A percentile compares a stretch with the other conserved stretches of the same genome.
Conservation (phyloP, 345 rosid genomes). For the Tarenaya hassleriana region DNA sequence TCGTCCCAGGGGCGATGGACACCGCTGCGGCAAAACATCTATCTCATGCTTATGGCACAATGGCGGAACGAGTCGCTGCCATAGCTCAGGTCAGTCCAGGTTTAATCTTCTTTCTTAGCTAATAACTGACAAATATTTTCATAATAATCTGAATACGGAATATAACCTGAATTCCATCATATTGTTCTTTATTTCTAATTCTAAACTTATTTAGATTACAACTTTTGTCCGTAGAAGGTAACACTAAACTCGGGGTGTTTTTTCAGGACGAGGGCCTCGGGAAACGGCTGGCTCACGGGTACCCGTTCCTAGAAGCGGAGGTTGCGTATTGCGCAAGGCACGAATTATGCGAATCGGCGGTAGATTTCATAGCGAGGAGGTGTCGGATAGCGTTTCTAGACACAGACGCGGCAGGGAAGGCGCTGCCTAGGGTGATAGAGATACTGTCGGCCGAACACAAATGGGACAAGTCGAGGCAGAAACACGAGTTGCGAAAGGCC, state of each 20-base stretch:
- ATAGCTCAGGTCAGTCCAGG: constrained; percentile 72
- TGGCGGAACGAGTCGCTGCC: constrained; percentile 75
- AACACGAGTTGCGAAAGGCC: constrained; percentile 57
- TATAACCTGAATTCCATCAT: too few species aligned
- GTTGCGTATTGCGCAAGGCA: constrained; percentile 81
- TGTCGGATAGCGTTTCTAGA: constrained; percentile 91
- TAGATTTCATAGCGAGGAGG: constrained; percentile 93
- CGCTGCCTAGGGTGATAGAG: constrained; percentile 75
- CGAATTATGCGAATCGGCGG: constrained; percentile 86
- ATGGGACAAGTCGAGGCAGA: constrained; percentile 73
- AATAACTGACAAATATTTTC: too few species aligned
- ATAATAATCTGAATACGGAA: too few species aligned
- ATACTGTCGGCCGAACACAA: constrained; percentile 65
- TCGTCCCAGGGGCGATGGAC: constrained; percentile 90
- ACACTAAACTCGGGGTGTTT: too few species aligned
- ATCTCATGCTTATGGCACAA: constrained; percentile 85
- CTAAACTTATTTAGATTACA: too few species aligned
- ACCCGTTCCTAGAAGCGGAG: constrained; percentile 55
- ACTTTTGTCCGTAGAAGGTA: too few species aligned
- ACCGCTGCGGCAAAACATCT: constrained; percentile 82
- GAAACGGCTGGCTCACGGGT: constrained; percentile 86
- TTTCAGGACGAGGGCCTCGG: constrained; percentile 78
- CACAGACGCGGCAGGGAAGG: constrained; percentile 81
- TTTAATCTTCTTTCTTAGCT: background rate
- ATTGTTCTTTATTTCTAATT: too few species aligned